Evolutionary conservation across 805 yeast species (phyloP).

Genomic region (Candida adriatica): DNA sequence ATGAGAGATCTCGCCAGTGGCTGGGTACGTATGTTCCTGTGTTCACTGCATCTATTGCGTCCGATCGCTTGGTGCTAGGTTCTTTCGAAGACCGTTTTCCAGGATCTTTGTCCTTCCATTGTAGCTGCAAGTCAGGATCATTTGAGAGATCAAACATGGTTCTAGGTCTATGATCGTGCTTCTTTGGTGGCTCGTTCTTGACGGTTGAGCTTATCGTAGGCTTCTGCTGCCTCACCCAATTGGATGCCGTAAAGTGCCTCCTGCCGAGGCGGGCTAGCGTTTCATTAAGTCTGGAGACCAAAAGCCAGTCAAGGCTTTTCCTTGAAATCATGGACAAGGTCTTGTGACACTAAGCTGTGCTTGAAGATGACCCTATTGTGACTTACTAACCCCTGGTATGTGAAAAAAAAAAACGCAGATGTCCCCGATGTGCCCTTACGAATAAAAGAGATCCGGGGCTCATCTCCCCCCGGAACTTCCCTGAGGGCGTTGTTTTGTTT

Average conservation of each 20-base stretch:
- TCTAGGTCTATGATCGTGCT: constrained; percentile 3
- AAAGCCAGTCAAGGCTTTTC: too few species aligned
- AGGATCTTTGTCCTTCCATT: background rate
- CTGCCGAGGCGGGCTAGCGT: too few species aligned
- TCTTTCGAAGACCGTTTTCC: background rate
- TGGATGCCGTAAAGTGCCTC: constrained; percentile 1
- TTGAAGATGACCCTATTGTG: too few species aligned
- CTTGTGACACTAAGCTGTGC: too few species aligned
- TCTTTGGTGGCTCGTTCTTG: constrained; percentile 2
- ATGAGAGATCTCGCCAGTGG: constrained; percentile 36
- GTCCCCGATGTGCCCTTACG: too few species aligned
- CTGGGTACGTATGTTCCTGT: constrained; percentile 26
- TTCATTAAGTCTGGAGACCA: too few species aligned
- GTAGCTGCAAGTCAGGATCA: background rate
- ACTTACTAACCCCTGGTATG: too few species aligned
- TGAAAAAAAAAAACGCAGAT: too few species aligned
- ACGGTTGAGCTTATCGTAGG: background rate
- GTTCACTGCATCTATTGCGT: constrained; percentile 6
- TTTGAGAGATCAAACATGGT: constrained; percentile 1
- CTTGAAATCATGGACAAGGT: too few species aligned
- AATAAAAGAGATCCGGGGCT: too few species aligned
- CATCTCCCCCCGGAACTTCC: too few species aligned
- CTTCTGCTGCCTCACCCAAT: background rate
- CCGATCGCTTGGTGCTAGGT: constrained; percentile 1
- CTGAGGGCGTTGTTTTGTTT: too few species aligned